These are phyloP conservation scores for Eutrema yunnanense DNA, from an alignment of 345 rosid genomes.

Conservation along the genomic window DNA sequence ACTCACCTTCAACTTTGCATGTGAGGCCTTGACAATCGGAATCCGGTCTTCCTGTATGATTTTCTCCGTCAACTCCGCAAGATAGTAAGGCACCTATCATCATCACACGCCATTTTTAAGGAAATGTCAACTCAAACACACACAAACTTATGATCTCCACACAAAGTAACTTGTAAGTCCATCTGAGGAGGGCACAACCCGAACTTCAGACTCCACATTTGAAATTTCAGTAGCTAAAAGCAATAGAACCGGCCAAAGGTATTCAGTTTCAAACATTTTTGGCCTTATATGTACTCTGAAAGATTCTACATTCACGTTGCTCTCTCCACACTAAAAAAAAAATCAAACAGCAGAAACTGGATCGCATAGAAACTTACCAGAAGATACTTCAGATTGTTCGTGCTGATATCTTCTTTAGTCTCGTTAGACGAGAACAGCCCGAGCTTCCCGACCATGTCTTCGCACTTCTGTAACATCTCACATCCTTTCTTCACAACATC, in stretches of 20 bases:
- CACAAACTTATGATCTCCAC: background rate
- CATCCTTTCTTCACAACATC: slow-evolving; percentile 67
- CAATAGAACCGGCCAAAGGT: background rate
- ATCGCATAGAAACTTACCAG: slow-evolving; percentile 41
- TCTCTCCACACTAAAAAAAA: slow-evolving; percentile 5
- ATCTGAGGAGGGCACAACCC: background rate
- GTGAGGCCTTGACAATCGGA: slow-evolving; percentile 51
- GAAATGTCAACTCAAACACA: background rate
- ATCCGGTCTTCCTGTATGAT: slow-evolving; percentile 56
- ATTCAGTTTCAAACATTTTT: too few species aligned
- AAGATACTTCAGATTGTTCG: slow-evolving; percentile 73
- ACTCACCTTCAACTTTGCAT: slow-evolving; percentile 63
- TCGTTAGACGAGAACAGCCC: slow-evolving; percentile 87
- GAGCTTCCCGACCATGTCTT: slow-evolving; percentile 73
- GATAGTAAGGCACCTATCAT: slow-evolving; percentile 72
- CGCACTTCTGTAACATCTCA: slow-evolving; percentile 62
- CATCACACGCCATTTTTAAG: background rate
- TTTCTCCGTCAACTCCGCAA: slow-evolving; percentile 76
- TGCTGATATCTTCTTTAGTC: slow-evolving; percentile 83
- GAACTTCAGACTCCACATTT: background rate
- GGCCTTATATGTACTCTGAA: too few species aligned
- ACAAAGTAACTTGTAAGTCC: background rate
- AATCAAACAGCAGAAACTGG: too few species aligned
- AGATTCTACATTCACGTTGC: background rate
- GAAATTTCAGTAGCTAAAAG: background rate